Evolutionary conservation across 176 grass and related monocot genomes (phyloP), one percentile per base, ranked within the genome.

Genomic region (Zea mays): DNA sequence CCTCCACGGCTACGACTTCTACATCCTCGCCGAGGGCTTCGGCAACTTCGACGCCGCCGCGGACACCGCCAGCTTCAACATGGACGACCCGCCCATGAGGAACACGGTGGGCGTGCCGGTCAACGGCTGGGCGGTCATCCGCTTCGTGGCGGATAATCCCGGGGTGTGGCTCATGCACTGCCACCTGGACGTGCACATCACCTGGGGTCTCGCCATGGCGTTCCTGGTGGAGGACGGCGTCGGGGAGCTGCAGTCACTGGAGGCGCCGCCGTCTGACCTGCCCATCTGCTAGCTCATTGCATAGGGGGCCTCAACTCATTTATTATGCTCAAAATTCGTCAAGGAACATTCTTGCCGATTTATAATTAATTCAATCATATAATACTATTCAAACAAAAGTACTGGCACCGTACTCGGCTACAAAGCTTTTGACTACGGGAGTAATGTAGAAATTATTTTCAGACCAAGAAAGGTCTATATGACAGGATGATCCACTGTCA

Each of bases 131-230:
- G 94, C 94, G 0, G 94, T 93, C 10, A 93, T 97, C 67, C 56
- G 94, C 62, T 93, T 91, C 63, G 85, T 90, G 21, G 94, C 91
- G 0, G 86, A 97, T 71, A 97, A 97, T 65, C 94, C 94, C 0
- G 94, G 91, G 44, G 89, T 94, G 44, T 94, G 95, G 95, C 87
- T 97, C n/a, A 92, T 97, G 91, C 94, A 97, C 46, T 93, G 94
- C 82, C 94, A 97, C 78, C 71, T 92, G 10, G 94, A 97, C 33
- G 91, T 85, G 42, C 95, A 98, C 72, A 98, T 98, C 74, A 94
- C 85, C 61, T 98, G 91, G 95, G 95, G 91, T 10, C 86, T 92
- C 33, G 95, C 95, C 82, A 98, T 98, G 95, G 91, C 85, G 6
- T 98, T 98, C 81, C 76, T 94, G 19, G 95, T 94, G 52, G 80